Percentiles rank a stretch among this genome's conserved stretches.
phyloP scores from a whole-genome alignment of 73 alveolate genomes.

The Uronychia setigera region DNA sequence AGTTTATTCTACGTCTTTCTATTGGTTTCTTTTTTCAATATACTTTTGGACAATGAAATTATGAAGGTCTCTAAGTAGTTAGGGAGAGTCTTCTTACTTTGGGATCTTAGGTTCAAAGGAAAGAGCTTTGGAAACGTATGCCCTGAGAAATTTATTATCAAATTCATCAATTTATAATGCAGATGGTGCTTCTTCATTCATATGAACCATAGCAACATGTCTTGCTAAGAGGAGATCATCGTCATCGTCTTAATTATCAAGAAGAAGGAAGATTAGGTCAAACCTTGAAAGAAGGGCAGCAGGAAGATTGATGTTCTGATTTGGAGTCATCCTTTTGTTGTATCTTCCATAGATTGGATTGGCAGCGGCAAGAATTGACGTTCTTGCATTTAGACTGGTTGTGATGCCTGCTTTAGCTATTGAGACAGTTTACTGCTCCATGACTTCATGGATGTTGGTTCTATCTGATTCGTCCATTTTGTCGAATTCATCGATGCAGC shows the following conservation, averaged over 20 bases:
- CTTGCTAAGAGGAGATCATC: constrained; percentile 84
- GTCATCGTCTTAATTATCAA: constrained; percentile 92
- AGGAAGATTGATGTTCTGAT: constrained; percentile 97
- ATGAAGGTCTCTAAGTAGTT: constrained; percentile 71
- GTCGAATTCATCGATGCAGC: constrained; percentile 83
- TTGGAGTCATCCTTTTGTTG: constrained; percentile 76
- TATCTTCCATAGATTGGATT: constrained; percentile 98
- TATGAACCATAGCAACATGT: constrained; percentile 77
- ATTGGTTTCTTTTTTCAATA: constrained; percentile 75
- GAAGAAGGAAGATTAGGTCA: constrained; percentile 92
- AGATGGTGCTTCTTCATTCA: constrained; percentile 53
- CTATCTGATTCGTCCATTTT: constrained; percentile 72
- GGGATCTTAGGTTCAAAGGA: constrained; percentile 78
- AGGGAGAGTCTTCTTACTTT: background rate
- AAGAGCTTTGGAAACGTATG: constrained; percentile 82
- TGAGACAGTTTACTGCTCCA: constrained; percentile 98
- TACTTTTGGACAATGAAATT: constrained; percentile 82
- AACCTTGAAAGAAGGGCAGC: constrained; percentile 98
- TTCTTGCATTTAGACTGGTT: constrained; percentile 94
- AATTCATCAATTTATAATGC: constrained; percentile 30
- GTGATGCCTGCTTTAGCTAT: constrained; percentile 99
- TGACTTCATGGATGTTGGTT: constrained; percentile 92
- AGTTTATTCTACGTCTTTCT: constrained; percentile 58
- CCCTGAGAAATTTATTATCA: constrained; percentile 70
- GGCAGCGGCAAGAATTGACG: constrained; percentile 98